Conservation (phyloP, 1,284 basidiomycete genomes). For the Sanghuangporus baumii region DNA sequence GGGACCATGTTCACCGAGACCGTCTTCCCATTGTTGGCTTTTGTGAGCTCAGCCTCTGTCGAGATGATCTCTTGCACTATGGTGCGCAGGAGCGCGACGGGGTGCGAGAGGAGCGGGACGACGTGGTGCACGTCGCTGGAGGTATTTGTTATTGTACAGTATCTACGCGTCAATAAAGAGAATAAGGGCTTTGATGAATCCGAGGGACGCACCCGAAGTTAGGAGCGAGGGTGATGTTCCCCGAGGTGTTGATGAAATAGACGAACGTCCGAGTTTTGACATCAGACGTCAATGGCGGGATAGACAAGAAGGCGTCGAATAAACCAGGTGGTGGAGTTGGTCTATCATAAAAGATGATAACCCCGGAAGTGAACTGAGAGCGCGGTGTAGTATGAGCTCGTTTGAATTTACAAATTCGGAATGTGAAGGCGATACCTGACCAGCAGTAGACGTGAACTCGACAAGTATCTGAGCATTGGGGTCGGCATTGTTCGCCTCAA, state of each 20-base stretch:
- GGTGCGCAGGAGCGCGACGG: slow-evolving; percentile 1
- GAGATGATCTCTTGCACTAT: slow-evolving; percentile 7
- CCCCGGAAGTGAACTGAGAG: neutral
- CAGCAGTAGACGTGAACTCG: slow-evolving; percentile 16
- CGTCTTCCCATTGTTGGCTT: neutral
- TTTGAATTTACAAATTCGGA: too few species aligned
- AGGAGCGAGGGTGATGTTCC: slow-evolving; percentile 7
- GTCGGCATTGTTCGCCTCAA: slow-evolving; percentile 13
- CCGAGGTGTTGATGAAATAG: slow-evolving; percentile 2
- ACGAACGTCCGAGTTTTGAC: slow-evolving; percentile 4
- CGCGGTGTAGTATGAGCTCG: neutral
- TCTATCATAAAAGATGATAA: slow-evolving; percentile 19
- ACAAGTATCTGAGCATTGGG: slow-evolving; percentile 31
- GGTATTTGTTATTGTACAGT: neutral
- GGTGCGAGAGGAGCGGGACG: slow-evolving; percentile 10
- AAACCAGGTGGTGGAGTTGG: slow-evolving; percentile 5
- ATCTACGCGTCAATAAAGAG: neutral
- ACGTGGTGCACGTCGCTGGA: neutral
- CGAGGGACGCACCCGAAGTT: neutral
- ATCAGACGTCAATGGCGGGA: neutral
- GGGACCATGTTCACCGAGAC: slow-evolving; percentile 6
- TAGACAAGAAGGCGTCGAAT: slow-evolving; percentile 12
- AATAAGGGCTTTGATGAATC: neutral
- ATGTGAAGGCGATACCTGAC: slow-evolving; percentile 6
- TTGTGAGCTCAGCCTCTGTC: neutral